Evolutionary conservation across 2,329 filamentous ascomycete genomes (phyloP).

Genomic region (Rugonectria rugulosa): DNA sequence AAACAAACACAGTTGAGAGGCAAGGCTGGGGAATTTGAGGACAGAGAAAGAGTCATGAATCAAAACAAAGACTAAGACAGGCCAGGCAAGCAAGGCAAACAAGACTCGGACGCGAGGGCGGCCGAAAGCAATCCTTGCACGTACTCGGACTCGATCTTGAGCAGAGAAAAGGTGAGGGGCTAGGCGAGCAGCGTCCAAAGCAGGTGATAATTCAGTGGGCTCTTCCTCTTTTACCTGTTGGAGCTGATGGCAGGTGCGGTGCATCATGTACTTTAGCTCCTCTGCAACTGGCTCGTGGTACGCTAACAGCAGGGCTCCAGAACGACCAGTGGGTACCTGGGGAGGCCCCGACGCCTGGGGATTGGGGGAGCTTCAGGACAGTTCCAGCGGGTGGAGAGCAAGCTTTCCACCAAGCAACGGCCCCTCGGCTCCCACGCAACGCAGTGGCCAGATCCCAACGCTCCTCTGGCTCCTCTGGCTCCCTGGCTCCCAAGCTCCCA

Average conservation of each 20-base stretch:
- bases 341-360: conserved; percentile 20
- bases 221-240: not conserved
- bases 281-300: conserved; percentile 4
- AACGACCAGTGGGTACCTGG: conserved; percentile 27
- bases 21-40: not conserved
- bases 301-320: conserved; percentile 33
- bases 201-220: conserved; percentile 3
- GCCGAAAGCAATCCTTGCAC: not conserved
- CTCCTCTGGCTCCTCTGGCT: conserved; percentile 12
- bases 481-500: too few relatives aligned
- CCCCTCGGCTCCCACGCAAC: conserved; percentile 22
- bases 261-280: conserved; percentile 16
- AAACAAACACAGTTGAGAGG: not conserved
- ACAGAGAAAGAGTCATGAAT: not conserved
- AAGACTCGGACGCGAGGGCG: not conserved
- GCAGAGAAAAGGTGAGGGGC: not conserved
- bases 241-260: conserved; percentile 10
- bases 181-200: not conserved
- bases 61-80: not conserved
- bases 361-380: conserved; percentile 13
- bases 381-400: conserved; percentile 1
- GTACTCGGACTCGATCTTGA: not conserved
- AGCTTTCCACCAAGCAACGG: conserved; percentile 38
- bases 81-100: not conserved
- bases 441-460: not conserved